Conservation (phyloP, 768 basidiomycete genomes). For the Xanthoconium purpureum region DNA sequence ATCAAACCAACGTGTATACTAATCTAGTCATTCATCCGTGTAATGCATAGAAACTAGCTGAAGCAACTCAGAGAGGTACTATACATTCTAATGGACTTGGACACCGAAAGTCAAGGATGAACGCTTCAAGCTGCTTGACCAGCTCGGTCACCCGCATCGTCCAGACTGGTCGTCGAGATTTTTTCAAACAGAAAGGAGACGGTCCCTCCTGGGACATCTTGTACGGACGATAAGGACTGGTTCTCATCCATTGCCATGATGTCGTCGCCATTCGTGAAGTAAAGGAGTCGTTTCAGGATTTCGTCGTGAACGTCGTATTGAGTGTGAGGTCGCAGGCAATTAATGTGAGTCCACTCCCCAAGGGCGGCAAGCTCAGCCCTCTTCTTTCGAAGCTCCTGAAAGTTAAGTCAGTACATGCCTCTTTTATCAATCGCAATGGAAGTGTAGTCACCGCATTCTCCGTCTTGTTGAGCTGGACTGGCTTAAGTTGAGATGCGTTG, state of each 20-base stretch:
- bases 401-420: background rate
- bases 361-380: constrained; percentile 66
- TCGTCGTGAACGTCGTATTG: constrained; percentile 59
- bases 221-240: constrained; percentile 38
- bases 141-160: background rate
- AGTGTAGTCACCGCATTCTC: constrained; percentile 49
- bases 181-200: constrained; percentile 77
- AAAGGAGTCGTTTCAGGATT: constrained; percentile 52
- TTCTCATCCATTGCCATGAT: constrained; percentile 36
- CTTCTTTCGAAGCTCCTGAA: constrained; percentile 65
- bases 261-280: constrained; percentile 17
- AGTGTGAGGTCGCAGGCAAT: constrained; percentile 53
- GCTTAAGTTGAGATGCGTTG: constrained; percentile 59
- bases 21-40: constrained; percentile 1
- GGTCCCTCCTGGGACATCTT: constrained; percentile 58
- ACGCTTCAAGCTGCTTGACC: background rate
- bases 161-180: constrained; percentile 30
- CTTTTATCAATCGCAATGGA: background rate
- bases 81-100: background rate
- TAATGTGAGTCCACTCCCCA: constrained; percentile 82
- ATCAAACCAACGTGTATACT: constrained; percentile 5
- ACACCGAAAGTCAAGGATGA: background rate
- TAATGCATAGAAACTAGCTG: constrained; percentile 1
- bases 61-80: background rate
- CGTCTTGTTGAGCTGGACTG: constrained; percentile 40